Evolutionary conservation across 139 green algal species (phyloP).

Genomic region (Picocystis salinarum): DNA sequence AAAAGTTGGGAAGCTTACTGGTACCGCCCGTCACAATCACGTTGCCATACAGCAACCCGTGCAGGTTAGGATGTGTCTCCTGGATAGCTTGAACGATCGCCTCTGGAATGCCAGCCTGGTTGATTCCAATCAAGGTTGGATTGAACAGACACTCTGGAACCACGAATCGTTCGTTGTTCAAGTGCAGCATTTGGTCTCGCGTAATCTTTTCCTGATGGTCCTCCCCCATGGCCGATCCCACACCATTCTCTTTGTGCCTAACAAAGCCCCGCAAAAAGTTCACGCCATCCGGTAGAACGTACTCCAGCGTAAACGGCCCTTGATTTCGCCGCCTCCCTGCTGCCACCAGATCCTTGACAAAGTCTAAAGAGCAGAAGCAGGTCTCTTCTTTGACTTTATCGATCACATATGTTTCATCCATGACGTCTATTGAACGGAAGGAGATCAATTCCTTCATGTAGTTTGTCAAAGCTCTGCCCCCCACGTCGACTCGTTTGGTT

Average conservation of each 20-base stretch:
- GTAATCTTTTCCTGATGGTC: not conserved
- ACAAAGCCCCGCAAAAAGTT: constrained; percentile 57
- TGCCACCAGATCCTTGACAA: constrained; percentile 20
- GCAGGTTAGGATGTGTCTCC: constrained; percentile 35
- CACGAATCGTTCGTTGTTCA: constrained; percentile 97
- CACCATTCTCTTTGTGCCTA: constrained; percentile 6
- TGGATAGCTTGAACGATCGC: constrained; percentile 21
- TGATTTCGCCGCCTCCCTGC: constrained; percentile 5
- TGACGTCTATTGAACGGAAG: constrained; percentile 80
- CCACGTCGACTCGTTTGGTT: constrained; percentile 71
- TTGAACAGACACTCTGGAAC: constrained; percentile 75
- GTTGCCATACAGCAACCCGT: constrained; percentile 55
- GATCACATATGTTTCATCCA: constrained; percentile 80
- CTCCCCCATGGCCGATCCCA: not conserved
- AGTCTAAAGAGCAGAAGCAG: constrained; percentile 62
- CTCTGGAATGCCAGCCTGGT: constrained; percentile 30
- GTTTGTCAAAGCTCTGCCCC: constrained; percentile 94
- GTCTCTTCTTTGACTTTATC: constrained; percentile 81
- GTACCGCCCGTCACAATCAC: constrained; percentile 32
- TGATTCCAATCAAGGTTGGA: constrained; percentile 22
- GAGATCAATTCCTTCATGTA: constrained; percentile 88
- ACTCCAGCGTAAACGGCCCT: constrained; percentile 35
- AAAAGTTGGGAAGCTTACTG: constrained; percentile 35
- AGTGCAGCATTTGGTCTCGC: constrained; percentile 39
- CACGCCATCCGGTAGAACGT: constrained; percentile 84